A percentile compares a stretch with the other conserved stretches of the same genome.
phyloP scores from a whole-genome alignment of 2,329 filamentous ascomycete genomes.

The Fusarium mangiferae region DNA sequence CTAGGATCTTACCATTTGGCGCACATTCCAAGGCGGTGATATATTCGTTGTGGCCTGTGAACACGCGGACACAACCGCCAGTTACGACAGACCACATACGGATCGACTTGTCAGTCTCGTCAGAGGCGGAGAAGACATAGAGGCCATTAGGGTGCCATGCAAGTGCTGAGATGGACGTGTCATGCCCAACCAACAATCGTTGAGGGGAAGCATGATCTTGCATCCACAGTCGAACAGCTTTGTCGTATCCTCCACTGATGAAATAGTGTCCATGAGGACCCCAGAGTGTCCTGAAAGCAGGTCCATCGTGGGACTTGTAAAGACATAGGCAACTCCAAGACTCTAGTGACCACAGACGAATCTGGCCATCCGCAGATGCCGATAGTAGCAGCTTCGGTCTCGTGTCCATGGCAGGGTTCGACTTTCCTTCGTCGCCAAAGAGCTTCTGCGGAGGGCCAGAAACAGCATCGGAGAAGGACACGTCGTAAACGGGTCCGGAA shows the following conservation, averaged over 20 bases:
- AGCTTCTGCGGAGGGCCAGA: conserved; percentile 61
- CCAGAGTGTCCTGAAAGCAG: conserved; percentile 89
- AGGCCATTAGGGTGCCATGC: conserved; percentile 94
- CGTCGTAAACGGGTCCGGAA: conserved; percentile 86
- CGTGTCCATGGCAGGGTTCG: conserved; percentile 58
- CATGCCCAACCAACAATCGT: conserved; percentile 90
- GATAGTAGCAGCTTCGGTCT: conserved; percentile 84
- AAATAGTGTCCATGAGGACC: conserved; percentile 97
- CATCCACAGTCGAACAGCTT: conserved; percentile 89
- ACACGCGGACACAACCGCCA: conserved; percentile 88
- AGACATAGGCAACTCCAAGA: conserved; percentile 92
- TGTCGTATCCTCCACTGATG: conserved; percentile 85
- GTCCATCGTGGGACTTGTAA: conserved; percentile 92
- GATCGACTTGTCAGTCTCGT: conserved; percentile 86
- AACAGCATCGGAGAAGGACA: conserved; percentile 84
- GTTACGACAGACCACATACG: conserved; percentile 97
- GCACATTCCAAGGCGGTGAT: conserved; percentile 87
- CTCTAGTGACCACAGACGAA: conserved; percentile 93
- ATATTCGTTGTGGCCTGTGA: conserved; percentile 89
- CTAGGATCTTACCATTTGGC: conserved; percentile 89
- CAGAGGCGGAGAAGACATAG: conserved; percentile 92
- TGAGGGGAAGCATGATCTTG: conserved; percentile 92
- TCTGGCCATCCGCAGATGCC: conserved; percentile 84
- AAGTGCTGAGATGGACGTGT: conserved; percentile 91
- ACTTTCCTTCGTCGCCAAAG: conserved; percentile 60